Base-by-base conservation (phyloP, 1,284 basidiomycete species). In the Sporisorium graminicola region DNA sequence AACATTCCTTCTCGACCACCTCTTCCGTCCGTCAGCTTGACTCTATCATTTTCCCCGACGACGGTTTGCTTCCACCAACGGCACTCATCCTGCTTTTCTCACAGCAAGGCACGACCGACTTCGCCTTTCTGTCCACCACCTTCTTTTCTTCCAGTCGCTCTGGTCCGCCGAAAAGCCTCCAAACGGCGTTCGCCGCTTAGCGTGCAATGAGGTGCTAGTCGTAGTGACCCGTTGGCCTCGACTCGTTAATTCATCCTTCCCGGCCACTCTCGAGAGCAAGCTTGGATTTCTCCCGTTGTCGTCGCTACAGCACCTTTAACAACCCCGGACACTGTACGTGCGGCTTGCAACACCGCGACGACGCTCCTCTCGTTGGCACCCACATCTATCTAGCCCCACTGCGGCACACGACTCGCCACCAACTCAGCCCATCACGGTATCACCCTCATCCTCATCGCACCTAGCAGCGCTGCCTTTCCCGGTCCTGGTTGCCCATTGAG, bases 1-100 rank as follows among this genome's bases (percentile, higher is more conserved):
- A 59, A 51, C 69, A 72, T 65, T 66, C 60, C 69, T 65, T 66
- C 69, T 72, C 35, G 20, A 37, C 22, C 27, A 5, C 18, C n/a
- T 27, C 43, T 12, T n/a, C n/a, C 58, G 22, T 58, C 49, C 58
- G 20, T 50, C 50, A 24, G 4, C 7, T 43, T 16, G 20, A 26
- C 46, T 14, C 20, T 16, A 47, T 26, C 22, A 47, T 40, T 24
- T 44, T 53, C 20, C 16, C n/a, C 24, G 33, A 24, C 50, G 50
- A 52, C 49, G 27, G 2, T 13, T 26, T 9, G 18, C 49, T 50
- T 31, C 43, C 26, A 40, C 24, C 27, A 5, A 18, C 20, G 37
- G 16, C 37, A 18, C 37, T 40, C 37, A 5, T 40, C 18, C 4
- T 18, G 22, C 9, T 2, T 22, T 31, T 24, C 20, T n/a, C 31